phyloP scores from a whole-genome alignment of 257 asterid species.

The Penstemon eatonii region DNA sequence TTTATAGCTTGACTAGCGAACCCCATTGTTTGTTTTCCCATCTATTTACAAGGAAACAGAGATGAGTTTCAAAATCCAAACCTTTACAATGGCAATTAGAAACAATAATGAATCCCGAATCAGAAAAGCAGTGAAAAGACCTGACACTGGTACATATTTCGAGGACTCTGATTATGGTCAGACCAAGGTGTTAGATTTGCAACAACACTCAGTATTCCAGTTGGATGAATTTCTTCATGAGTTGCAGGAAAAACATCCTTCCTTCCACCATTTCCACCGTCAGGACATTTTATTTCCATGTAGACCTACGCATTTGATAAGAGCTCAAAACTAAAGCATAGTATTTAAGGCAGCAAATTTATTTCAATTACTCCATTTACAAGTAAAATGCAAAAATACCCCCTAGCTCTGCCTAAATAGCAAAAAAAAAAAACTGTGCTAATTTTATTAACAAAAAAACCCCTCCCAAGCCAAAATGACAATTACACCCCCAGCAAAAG shows the following conservation, averaged over 20 bases:
- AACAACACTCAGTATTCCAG: constrained; percentile 90
- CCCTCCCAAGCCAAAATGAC: neutral
- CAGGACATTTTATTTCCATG: constrained; percentile 97
- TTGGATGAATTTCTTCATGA: constrained; percentile 95
- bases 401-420: too few species aligned
- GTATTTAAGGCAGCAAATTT: constrained; percentile 14
- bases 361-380: too few species aligned
- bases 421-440: too few species aligned
- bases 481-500: neutral
- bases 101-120: constrained; percentile 12
- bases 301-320: constrained; percentile 59
- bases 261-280: constrained; percentile 95
- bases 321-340: constrained; percentile 18
- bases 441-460: too few species aligned
- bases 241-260: constrained; percentile 75
- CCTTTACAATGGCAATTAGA: neutral
- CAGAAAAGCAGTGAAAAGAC: constrained; percentile 39
- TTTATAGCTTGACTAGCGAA: constrained; percentile 78
- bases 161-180: constrained; percentile 99
- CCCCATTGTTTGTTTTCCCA: constrained; percentile 99
- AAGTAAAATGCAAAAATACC: too few species aligned
- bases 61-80: constrained; percentile 30
- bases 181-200: constrained; percentile 99
- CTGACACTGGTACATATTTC: constrained; percentile 99
- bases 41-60: constrained; percentile 46